A percentile compares a stretch with the other conserved stretches of the same genome.
Conservation (phyloP, 345 rosid species). For the Hevea brasiliensis region DNA sequence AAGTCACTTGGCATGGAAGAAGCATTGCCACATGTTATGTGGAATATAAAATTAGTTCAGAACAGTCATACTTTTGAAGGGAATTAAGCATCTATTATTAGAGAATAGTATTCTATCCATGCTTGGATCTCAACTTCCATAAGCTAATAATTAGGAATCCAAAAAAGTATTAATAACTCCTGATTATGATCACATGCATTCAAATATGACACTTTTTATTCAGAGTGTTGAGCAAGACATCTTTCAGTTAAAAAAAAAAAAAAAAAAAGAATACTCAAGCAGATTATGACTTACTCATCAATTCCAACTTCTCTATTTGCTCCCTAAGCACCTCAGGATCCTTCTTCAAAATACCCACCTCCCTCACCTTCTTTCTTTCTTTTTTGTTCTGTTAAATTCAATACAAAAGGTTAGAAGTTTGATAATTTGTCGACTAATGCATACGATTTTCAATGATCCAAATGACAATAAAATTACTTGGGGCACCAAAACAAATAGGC, state of each 20-base stretch:
- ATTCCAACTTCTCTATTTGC: conserved; percentile 86
- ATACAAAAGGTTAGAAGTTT: neutral
- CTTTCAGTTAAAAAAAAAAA: neutral
- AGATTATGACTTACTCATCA: conserved; percentile 66
- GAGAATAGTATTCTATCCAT: neutral
- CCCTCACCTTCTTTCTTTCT: conserved; percentile 97
- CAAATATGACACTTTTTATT: no score
- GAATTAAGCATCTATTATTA: neutral
- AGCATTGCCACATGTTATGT: no score
- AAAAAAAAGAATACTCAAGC: neutral
- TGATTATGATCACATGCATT: no score
- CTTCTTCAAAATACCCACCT: conserved; percentile 95
- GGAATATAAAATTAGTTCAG: neutral
- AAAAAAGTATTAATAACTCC: no score
- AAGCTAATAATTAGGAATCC: no score
- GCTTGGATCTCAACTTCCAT: neutral
- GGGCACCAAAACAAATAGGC: no score
- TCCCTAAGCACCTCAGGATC: conserved; percentile 90
- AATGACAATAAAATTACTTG: no score
- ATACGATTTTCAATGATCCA: neutral
- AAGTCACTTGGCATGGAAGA: no score
- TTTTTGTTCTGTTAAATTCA: conserved; percentile 75
- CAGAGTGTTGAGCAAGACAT: no score
- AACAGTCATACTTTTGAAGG: neutral
- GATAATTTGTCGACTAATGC: neutral